These are phyloP conservation scores for Monilinia vaccinii-corymbosi DNA, from an alignment of 2,329 filamentous ascomycete genomes.

Conservation along the genomic window DNA sequence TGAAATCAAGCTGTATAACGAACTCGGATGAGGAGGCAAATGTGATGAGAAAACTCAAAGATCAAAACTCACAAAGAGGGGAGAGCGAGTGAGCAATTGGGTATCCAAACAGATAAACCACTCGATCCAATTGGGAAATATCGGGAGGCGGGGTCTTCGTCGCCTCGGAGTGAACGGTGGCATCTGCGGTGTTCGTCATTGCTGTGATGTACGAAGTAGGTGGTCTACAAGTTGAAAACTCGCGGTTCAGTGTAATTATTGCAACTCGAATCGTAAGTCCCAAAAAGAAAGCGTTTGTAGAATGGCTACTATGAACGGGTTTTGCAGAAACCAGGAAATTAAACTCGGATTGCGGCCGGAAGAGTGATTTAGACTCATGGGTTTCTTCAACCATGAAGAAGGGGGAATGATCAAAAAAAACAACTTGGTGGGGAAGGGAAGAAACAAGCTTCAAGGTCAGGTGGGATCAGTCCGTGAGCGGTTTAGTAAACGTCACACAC, in stretches of 20 bases:
- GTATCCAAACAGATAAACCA: constrained; percentile 45
- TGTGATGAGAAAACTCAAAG: neutral
- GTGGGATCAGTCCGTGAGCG: neutral
- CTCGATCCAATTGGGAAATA: constrained; percentile 18
- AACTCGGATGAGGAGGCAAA: neutral
- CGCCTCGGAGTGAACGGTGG: constrained; percentile 4
- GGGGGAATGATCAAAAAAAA: neutral
- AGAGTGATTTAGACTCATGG: neutral
- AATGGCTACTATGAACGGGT: neutral
- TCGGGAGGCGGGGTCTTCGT: constrained; percentile 16
- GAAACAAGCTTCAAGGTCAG: neutral
- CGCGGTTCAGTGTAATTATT: neutral
- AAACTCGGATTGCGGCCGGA: neutral
- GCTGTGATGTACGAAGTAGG: constrained; percentile 9
- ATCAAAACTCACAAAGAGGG: constrained; percentile 5
- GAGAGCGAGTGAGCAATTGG: constrained; percentile 48
- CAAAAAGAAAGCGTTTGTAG: neutral
- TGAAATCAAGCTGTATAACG: neutral
- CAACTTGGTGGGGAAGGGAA: neutral
- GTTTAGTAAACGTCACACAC: neutral
- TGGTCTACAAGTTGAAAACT: neutral
- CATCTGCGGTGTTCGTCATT: neutral
- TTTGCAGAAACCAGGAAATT: neutral
- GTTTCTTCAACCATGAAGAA: neutral
- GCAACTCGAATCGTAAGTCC: neutral